Conservation (phyloP, 2,329 filamentous ascomycete species). For the Scolecobasidium constrictum region DNA sequence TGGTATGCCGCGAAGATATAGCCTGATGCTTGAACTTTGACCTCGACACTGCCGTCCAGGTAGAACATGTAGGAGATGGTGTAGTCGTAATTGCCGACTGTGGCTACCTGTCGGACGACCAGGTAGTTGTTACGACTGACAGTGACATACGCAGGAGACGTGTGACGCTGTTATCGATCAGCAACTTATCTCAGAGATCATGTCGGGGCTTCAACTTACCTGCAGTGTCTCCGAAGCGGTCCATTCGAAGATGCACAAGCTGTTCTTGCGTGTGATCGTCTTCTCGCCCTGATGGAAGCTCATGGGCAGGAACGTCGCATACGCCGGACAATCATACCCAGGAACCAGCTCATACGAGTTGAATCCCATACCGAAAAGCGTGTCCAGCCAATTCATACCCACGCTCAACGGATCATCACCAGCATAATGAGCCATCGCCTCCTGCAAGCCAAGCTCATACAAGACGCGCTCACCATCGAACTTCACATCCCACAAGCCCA, state of each 20-base stretch:
- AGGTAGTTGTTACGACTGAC: conserved; percentile 26
- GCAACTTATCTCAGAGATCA: too few species aligned
- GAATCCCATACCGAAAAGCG: conserved; percentile 26
- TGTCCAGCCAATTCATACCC: conserved; percentile 33
- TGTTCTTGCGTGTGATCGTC: conserved; percentile 20
- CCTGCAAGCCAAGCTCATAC: conserved; percentile 43
- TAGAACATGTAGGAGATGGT: conserved; percentile 37
- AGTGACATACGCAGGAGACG: conserved; percentile 17
- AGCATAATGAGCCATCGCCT: conserved; percentile 43
- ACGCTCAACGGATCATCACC: conserved; percentile 35
- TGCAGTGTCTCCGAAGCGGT: conserved; percentile 23
- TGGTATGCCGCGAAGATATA: conserved; percentile 23
- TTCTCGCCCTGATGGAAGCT: conserved; percentile 21
- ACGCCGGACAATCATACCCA: conserved; percentile 32
- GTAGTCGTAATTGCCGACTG: conserved; percentile 43
- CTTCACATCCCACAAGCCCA: conserved; percentile 39
- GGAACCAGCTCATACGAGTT: conserved; percentile 28
- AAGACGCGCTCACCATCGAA: conserved; percentile 41
- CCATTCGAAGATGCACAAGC: conserved; percentile 31
- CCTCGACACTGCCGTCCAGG: conserved; percentile 32
- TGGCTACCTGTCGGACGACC: conserved; percentile 35
- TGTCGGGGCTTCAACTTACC: too few species aligned
- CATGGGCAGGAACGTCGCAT: conserved; percentile 25
- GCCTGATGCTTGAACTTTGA: conserved; percentile 27
- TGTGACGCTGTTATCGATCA: too few species aligned